Evolutionary conservation across 306 rosid species (phyloP), one percentile per base, ranked within the genome.

Genomic region (Glycine soja): DNA sequence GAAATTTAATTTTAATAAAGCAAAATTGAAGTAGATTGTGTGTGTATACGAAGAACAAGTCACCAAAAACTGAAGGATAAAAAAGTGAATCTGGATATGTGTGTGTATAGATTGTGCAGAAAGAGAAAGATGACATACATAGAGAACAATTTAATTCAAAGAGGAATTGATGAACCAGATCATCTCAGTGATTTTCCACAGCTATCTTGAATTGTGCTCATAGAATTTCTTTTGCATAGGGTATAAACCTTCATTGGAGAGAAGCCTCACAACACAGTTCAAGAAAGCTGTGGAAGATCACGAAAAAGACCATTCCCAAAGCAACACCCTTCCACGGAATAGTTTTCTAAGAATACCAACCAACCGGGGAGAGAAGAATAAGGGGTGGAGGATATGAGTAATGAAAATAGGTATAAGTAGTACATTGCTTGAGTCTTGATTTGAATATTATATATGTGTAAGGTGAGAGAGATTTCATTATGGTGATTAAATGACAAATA

Each of bases 231-330:
- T 50, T 40, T 84, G 75, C 75, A 76, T 69, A 36, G 32, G 13
- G 59, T 8, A 72, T 32, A 4, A 30, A 19, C 3, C 57, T 54
- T 53, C 36, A 4, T 30, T 24, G 30, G 74, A 79, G 58, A 73
- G 19, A 68, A 13, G 57, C 79, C 57, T 24, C 14, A 15, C 53
- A 63, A n/a, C 36, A 85, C 88, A 83, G 94, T 90, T 88, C 94
- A 90, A 90, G 94, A 90, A 90, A 90, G 94, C 92, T 38, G 94
- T 88, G 92, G 94, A 87, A 90, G 78, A 90, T 58, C 70, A 82
- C 88, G n/a, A 58, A 86, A 81, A 90, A 85, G 85, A 90, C 76
- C 89, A 75, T 82, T 40, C 64, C 40, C 70, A 80, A 74, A 75
- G 15, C 63, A 24, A 59, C n/a, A 34, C 16, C 42, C 15, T 42